Evolutionary conservation across 75 land plant genomes (phyloP), one percentile per base, ranked within the genome.

Genomic region (Cunninghamia lanceolata): DNA sequence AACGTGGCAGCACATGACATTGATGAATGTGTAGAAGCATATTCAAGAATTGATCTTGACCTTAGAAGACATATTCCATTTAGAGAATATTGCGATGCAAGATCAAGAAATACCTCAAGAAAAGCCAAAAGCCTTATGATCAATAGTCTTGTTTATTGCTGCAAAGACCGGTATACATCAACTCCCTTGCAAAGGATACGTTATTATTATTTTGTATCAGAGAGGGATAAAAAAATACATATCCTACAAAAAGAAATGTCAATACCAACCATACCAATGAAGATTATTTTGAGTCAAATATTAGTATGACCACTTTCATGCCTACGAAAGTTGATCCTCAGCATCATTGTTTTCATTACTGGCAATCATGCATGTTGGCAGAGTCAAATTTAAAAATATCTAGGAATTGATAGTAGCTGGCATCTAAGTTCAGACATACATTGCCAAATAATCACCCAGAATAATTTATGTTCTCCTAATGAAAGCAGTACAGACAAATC

Each of bases 271-370:
- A 80, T 45, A 32, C 50, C 50, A 80, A 80, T 80, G 82, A 80
- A 43, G 46, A 80, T 80, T 63, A n/a, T 43, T 80, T 80, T 73
- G 50, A 45, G 32, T 43, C 32, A 45, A 80, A 80, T 19, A 36
- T 80, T 43, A 80, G 52, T 80, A 80, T 45, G 82, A 80, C 45
- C 30, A 80, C 82, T 80, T 80, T 80, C 82, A 80, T 80, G 82
- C 11, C 52, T 80, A 80, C 45, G 46, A n/a, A 80, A 80, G 82
- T 43, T 45, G 82, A 80, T 80, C 42, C 46, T 80, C 34, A 13
- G 50, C 13, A 45, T 80, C 34, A 13, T 34, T 15, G 16, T 73
- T 73, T 30, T 34, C 75, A 42, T 28, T 45, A 28, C 11, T 40
- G 8, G 43, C 43, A 77, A 40, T 25, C 82, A 43, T 43, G 82